Percentiles rank a stretch among this genome's conserved stretches.
Evolutionary conservation across 495 filamentous ascomycete genomes (phyloP).

Genomic region (Penicillium coprophilum): DNA sequence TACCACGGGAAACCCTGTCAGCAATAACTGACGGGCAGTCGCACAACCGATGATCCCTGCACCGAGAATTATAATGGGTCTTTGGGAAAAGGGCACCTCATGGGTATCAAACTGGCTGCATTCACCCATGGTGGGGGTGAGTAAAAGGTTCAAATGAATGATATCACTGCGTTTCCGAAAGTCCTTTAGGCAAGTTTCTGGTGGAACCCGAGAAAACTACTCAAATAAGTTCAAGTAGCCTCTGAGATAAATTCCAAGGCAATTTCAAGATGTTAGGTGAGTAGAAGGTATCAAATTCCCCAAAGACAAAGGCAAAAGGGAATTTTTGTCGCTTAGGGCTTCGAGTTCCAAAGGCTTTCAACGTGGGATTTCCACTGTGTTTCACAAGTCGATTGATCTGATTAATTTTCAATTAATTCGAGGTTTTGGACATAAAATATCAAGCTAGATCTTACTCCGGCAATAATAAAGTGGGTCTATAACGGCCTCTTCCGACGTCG

Average conservation of each 20-base stretch:
- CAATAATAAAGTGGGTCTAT: slow-evolving; percentile 13
- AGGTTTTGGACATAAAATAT: neutral
- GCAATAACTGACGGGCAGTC: slow-evolving; percentile 38
- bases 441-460: slow-evolving; percentile 5
- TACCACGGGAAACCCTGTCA: slow-evolving; percentile 39
- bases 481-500: slow-evolving; percentile 8
- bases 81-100: slow-evolving; percentile 36
- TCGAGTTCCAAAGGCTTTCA: neutral
- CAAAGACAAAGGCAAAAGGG: neutral
- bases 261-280: neutral
- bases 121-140: slow-evolving; percentile 26
- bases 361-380: neutral
- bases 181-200: neutral
- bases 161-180: neutral
- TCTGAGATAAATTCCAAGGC: neutral
- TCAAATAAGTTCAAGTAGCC: too few relatives aligned
- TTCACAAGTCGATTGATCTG: neutral
- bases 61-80: slow-evolving; percentile 41
- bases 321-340: neutral
- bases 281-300: neutral
- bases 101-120: slow-evolving; percentile 1
- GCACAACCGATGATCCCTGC: slow-evolving; percentile 49
- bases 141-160: neutral
- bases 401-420: neutral
- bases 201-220: neutral